Evolutionary conservation across 495 filamentous ascomycete genomes (phyloP).

Genomic region (Trichoderma erinaceum): DNA sequence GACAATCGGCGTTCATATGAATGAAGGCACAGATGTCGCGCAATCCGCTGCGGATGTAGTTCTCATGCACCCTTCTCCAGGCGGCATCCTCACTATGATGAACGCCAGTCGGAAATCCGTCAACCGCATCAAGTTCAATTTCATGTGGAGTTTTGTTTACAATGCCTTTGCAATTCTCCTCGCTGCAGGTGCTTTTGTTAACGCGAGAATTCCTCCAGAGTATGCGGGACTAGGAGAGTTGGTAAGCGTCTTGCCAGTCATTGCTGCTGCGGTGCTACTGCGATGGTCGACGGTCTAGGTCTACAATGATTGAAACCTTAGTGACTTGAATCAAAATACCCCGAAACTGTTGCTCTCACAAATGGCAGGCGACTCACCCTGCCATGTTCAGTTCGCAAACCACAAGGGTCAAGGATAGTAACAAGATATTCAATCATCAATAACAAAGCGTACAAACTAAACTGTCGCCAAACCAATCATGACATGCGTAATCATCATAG

Average conservation of each 20-base stretch:
- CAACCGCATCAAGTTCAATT: slow-evolving; percentile 60
- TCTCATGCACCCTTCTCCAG: slow-evolving; percentile 52
- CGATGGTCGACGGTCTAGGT: slow-evolving; percentile 26
- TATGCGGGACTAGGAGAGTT: slow-evolving; percentile 74
- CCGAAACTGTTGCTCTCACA: no score
- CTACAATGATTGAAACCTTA: no score
- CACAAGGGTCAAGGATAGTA: neutral
- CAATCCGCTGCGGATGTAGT: slow-evolving; percentile 64
- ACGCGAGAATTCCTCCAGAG: slow-evolving; percentile 58
- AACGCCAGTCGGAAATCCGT: slow-evolving; percentile 51
- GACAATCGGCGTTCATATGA: slow-evolving; percentile 67
- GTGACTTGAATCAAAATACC: no score
- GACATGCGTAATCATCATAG: neutral
- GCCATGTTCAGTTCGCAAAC: no score
- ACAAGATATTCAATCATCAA: neutral
- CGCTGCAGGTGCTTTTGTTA: slow-evolving; percentile 61
- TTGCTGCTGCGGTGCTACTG: slow-evolving; percentile 46
- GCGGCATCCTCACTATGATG: slow-evolving; percentile 53
- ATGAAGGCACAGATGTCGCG: slow-evolving; percentile 57
- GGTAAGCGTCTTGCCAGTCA: slow-evolving; percentile 70
- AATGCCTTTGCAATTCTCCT: slow-evolving; percentile 67
- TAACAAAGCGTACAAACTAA: neutral
- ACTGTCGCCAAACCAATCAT: neutral
- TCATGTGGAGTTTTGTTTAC: slow-evolving; percentile 67
- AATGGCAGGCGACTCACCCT: no score